Evolutionary conservation across 2,329 filamentous ascomycete species (phyloP).

Genomic region (Dryadomyces quercivorus): DNA sequence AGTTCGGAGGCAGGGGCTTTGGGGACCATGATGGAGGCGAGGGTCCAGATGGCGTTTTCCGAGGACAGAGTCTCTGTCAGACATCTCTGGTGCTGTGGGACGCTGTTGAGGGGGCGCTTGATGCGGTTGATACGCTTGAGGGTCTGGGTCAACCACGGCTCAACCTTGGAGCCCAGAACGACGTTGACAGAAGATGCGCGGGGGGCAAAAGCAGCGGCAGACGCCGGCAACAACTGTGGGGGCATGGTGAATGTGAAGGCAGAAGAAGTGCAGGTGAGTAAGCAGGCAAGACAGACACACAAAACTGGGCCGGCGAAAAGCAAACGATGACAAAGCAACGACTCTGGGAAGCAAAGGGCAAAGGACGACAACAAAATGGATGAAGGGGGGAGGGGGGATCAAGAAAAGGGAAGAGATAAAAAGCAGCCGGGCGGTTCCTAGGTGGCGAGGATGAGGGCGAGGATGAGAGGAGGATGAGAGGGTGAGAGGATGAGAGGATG

Average conservation of each 20-base stretch:
- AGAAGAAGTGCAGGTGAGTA: conserved; percentile 15
- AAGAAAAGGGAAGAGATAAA: not conserved
- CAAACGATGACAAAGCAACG: conserved; percentile 8
- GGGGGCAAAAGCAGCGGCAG: conserved; percentile 90
- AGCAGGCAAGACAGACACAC: conserved; percentile 1
- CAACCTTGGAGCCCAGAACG: conserved; percentile 81
- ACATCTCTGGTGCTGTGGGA: conserved; percentile 89
- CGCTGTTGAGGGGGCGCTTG: conserved; percentile 94
- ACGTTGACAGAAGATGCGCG: conserved; percentile 84
- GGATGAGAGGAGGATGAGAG: not conserved
- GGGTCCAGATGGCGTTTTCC: conserved; percentile 82
- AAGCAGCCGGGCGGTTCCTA: conserved; percentile 12
- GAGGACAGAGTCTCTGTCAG: conserved; percentile 90
- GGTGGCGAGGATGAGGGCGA: not conserved
- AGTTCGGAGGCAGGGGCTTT: conserved; percentile 81
- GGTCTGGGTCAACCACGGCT: conserved; percentile 93
- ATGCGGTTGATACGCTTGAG: conserved; percentile 94
- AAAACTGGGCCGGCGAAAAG: not conserved
- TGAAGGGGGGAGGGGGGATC: not conserved
- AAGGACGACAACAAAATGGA: not conserved
- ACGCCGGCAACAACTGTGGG: conserved; percentile 84
- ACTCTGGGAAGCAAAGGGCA: not conserved
- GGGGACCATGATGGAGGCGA: conserved; percentile 84
- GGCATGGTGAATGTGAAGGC: conserved; percentile 43
- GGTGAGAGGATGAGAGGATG: not conserved